Evolutionary conservation across 1,284 basidiomycete species (phyloP), one percentile per base, ranked within the genome.

Genomic region (Ganoderma resinaceum): DNA sequence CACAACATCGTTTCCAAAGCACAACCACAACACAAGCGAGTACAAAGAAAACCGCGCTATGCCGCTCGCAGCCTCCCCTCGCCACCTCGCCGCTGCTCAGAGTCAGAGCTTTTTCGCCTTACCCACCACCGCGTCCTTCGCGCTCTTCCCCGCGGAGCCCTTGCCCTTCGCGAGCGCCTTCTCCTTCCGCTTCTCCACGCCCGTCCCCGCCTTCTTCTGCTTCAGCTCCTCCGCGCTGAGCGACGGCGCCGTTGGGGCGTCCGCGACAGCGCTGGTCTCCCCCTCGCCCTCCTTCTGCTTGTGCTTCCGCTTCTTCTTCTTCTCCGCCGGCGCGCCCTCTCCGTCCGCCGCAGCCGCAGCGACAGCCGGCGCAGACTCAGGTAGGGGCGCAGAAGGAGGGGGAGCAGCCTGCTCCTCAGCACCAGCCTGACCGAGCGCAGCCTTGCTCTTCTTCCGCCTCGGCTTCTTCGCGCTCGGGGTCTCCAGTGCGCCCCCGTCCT

Each of bases 51-150:
- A 29, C 16, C 52, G 20, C 14, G 23, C 3, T 35, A 58, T 23
- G 16, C 11, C 14, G 16, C 2, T 8, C 37, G 37, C 37, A 5
- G 9, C 37, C 4, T n/a, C n/a, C n/a, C 18, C 42, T 29, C 31
- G 9, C n/a, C 8, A 23, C 33, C 58, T 14, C 37, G 37, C 33
- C 23, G n/a, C 18, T 65, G 42, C 40, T 29, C 31, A 62, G 26
- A 52, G 9, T 73, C 65, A 74, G 14, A 76, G 69, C 57, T 70
- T 75, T 74, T 77, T 68, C 52, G 67, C 35, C 70, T 77, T 79
- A 26, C 89, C 89, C 42, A 90, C 75, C 59, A 91, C 69, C 42
- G 74, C 80, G 72, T 84, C 82, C 81, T 91, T 91, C 53, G 83
- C 84, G 68, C 84, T 87, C 78, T 85, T 87, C 59, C 67, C 71